A percentile compares a stretch with the other conserved stretches of the same genome.
Evolutionary conservation across 441 rosid species (phyloP).

Genomic region (Eruca vesicaria): DNA sequence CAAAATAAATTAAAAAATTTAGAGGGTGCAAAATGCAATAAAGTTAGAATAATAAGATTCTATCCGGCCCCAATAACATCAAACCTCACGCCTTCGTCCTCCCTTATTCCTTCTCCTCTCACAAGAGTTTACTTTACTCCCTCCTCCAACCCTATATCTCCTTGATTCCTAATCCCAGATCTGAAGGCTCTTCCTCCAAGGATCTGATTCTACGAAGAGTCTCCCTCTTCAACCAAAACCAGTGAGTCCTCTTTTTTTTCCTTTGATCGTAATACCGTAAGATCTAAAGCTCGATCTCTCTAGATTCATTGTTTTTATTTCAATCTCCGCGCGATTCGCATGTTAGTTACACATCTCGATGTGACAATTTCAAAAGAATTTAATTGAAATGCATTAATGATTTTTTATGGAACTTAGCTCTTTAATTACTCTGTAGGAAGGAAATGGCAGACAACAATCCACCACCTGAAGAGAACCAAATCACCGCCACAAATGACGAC

Average conservation of each 20-base stretch:
- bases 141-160: constrained; percentile 29
- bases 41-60: neutral
- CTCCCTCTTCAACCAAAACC: neutral
- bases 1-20: neutral
- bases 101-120: constrained; percentile 16
- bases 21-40: constrained; percentile 22
- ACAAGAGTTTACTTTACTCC: constrained; percentile 14
- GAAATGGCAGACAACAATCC: constrained; percentile 66
- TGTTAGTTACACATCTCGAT: neutral
- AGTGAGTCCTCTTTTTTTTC: neutral
- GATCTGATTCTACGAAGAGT: constrained; percentile 1
- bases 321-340: neutral
- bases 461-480: constrained; percentile 52
- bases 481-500: constrained; percentile 32
- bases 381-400: neutral
- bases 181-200: constrained; percentile 14
- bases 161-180: neutral
- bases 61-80: constrained; percentile 11
- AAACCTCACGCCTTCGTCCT: neutral
- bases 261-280: neutral
- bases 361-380: neutral
- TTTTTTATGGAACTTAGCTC: constrained; percentile 2
- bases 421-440: constrained; percentile 1
- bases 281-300: constrained; percentile 23
- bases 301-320: constrained; percentile 10